These are phyloP conservation scores for Olyra latifolia DNA, from an alignment of 176 grass and related monocot species.

Conservation along the genomic window DNA sequence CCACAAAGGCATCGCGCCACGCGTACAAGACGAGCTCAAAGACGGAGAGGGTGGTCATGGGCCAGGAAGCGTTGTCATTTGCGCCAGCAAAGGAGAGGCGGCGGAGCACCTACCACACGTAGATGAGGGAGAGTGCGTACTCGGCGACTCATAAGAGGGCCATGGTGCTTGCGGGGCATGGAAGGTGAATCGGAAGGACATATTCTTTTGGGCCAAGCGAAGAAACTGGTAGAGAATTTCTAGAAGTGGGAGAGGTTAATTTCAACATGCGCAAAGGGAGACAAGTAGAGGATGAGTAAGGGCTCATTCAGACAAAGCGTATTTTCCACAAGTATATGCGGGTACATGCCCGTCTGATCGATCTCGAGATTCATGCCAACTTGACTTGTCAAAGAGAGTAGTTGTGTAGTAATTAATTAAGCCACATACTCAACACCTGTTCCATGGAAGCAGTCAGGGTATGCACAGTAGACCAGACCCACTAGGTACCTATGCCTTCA, in stretches of 20 bases:
- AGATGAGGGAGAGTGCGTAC: conserved; percentile 48
- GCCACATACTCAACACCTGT: too few species aligned
- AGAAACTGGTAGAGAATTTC: background rate
- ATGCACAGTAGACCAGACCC: too few species aligned
- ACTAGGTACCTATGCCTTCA: too few species aligned
- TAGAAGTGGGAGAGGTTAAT: background rate
- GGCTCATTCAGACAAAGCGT: too few species aligned
- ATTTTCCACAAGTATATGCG: too few species aligned
- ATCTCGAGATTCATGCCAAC: too few species aligned
- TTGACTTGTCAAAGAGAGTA: too few species aligned
- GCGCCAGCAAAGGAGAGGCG: conserved; percentile 35
- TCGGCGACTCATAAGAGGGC: conserved; percentile 29
- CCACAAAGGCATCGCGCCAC: conserved; percentile 42
- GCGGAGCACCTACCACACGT: conserved; percentile 46
- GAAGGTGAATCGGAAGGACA: background rate
- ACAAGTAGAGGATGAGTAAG: background rate
- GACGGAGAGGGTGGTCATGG: conserved; percentile 20
- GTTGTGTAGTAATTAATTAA: too few species aligned
- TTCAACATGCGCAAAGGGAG: background rate
- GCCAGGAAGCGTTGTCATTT: conserved; percentile 53
- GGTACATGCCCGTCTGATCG: too few species aligned
- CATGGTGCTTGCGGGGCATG: background rate
- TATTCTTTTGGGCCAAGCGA: background rate
- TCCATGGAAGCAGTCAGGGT: too few species aligned
- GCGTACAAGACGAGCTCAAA: conserved; percentile 40